A percentile compares a stretch with the other conserved stretches of the same genome.
Conservation (phyloP, 805 yeast species). For the Kodamaea kakaduensis region DNA sequence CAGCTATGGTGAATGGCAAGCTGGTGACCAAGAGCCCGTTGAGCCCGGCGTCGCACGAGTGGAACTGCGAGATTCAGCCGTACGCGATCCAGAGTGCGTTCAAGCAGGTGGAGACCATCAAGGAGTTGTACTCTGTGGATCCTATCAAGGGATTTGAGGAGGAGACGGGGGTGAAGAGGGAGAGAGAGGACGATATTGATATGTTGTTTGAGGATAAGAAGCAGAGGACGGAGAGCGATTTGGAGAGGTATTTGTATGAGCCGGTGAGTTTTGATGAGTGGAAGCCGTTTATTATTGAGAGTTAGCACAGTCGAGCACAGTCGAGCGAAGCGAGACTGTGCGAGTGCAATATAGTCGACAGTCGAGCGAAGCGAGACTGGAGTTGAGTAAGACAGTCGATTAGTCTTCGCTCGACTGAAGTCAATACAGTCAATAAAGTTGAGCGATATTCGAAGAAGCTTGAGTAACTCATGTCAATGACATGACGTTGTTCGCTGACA, state of each 20-base stretch:
- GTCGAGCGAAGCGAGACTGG: too few relatives aligned
- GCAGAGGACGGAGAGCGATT: constrained; percentile 17
- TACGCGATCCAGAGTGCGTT: constrained; percentile 44
- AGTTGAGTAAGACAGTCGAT: too few relatives aligned
- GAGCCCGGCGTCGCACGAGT: constrained; percentile 33
- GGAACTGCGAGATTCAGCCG: constrained; percentile 46
- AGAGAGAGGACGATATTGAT: constrained; percentile 26
- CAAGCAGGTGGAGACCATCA: constrained; percentile 38
- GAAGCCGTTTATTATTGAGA: constrained; percentile 23
- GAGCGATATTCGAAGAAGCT: too few relatives aligned
- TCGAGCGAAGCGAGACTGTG: too few relatives aligned
- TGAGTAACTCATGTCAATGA: too few relatives aligned
- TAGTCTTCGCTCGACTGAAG: too few relatives aligned
- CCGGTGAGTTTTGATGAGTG: constrained; percentile 35
- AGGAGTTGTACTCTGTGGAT: constrained; percentile 28
- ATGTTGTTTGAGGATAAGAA: constrained; percentile 36
- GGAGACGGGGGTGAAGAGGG: constrained; percentile 5
- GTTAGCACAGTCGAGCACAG: too few relatives aligned
- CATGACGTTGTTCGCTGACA: too few relatives aligned
- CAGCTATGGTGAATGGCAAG: constrained; percentile 16
- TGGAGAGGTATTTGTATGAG: constrained; percentile 22
- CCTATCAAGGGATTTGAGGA: constrained; percentile 7
- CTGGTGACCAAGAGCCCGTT: constrained; percentile 30
- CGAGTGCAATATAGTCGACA: too few relatives aligned
- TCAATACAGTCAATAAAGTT: too few relatives aligned